Evolutionary conservation across 257 asterid genomes (phyloP).

Genomic region (Solanum ossicruentum): DNA sequence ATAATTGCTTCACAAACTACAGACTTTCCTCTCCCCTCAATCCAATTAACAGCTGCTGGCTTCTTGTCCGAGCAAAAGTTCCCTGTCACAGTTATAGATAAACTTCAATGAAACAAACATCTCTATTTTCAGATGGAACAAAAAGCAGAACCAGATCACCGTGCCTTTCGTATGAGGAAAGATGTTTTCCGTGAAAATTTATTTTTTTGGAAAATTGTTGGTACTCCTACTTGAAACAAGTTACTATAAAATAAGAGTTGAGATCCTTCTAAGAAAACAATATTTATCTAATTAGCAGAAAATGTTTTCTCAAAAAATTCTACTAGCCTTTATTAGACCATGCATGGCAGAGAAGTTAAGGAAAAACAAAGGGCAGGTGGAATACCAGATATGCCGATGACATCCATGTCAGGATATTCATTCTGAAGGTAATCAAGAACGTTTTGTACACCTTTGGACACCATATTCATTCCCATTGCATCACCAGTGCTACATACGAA

Average conservation of each 20-base stretch:
- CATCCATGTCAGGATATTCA: constrained; percentile 47
- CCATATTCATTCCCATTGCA: constrained; percentile 60
- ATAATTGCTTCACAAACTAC: constrained; percentile 45
- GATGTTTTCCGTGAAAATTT: neutral
- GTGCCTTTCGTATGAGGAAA: neutral
- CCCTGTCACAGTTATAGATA: neutral
- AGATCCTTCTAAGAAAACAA: neutral
- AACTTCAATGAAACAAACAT: neutral
- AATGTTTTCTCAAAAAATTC: too few species aligned
- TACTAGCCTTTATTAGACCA: neutral
- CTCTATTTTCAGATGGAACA: neutral
- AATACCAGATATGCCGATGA: constrained; percentile 40
- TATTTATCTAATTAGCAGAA: too few species aligned
- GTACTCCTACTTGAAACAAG: neutral
- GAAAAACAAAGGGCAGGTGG: neutral
- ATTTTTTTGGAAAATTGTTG: neutral
- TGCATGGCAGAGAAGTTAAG: neutral
- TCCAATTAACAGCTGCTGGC: constrained; percentile 50
- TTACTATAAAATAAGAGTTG: neutral
- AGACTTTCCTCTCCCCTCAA: constrained; percentile 44
- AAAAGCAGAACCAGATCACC: neutral
- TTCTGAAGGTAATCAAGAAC: constrained; percentile 31
- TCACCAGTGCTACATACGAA: constrained; percentile 45
- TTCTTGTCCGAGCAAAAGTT: constrained; percentile 43
- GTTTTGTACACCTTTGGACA: constrained; percentile 47